These are phyloP conservation scores for Staphylotrichum longicolle DNA, from an alignment of 495 filamentous ascomycete genomes.

Conservation along the genomic window DNA sequence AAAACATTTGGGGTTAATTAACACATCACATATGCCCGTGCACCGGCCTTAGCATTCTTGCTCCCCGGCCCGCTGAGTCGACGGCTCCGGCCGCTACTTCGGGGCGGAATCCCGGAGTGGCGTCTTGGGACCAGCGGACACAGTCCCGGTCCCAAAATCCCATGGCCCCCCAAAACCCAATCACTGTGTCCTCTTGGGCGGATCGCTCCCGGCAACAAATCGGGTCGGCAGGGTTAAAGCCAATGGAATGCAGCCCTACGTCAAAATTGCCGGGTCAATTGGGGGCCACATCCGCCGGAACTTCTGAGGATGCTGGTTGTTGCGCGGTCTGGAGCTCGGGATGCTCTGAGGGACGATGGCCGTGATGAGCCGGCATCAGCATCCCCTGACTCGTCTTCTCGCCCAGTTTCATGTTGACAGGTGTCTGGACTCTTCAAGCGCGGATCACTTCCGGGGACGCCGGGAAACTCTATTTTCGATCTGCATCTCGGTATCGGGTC, in stretches of 20 bases:
- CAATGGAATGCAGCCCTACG: slow-evolving; percentile 29
- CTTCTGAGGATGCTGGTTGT: slow-evolving; percentile 10
- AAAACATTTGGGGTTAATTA: neutral
- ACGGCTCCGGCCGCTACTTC: slow-evolving; percentile 29
- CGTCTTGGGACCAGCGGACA: slow-evolving; percentile 11
- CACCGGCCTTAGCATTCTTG: neutral
- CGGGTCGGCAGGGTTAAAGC: slow-evolving; percentile 30
- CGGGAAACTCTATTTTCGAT: neutral
- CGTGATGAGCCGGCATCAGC: neutral
- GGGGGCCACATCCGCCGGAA: slow-evolving; percentile 29
- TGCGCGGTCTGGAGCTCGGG: neutral
- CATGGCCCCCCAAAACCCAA: slow-evolving; percentile 12
- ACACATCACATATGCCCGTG: slow-evolving; percentile 11
- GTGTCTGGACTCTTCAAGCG: neutral
- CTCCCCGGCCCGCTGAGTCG: slow-evolving; percentile 10
- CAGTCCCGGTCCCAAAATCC: slow-evolving; percentile 7
- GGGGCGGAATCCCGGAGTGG: slow-evolving; percentile 29
- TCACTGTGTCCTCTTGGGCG: slow-evolving; percentile 4
- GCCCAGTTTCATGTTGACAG: slow-evolving; percentile 22
- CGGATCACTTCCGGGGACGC: neutral
- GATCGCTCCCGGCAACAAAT: slow-evolving; percentile 19
- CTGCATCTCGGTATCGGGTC: neutral
- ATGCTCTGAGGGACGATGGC: neutral
- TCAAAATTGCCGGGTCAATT: slow-evolving; percentile 24
- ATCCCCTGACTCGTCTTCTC: neutral